These are phyloP conservation scores for Hansenula lynferdii DNA, from an alignment of 1,139 yeast species.

Conservation along the genomic window DNA sequence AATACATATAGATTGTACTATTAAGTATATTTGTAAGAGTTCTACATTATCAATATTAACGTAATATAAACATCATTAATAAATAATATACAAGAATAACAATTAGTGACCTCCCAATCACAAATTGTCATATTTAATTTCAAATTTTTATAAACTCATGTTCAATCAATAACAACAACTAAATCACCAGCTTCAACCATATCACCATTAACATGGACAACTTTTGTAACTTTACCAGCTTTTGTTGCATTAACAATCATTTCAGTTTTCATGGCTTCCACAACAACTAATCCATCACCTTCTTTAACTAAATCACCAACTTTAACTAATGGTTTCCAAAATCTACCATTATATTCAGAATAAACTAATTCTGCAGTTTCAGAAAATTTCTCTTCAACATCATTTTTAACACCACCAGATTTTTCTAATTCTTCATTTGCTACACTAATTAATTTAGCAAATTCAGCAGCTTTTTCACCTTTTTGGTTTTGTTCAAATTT, in stretches of 20 bases:
- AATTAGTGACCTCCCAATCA: no score
- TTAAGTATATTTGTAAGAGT: no score
- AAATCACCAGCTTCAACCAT: slow-evolving; percentile 96
- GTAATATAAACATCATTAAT: no score
- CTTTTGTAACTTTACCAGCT: slow-evolving; percentile 72
- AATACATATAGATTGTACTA: no score
- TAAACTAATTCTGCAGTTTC: slow-evolving; percentile 81
- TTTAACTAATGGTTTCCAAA: slow-evolving; percentile 87
- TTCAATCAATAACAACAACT: slow-evolving; percentile 58
- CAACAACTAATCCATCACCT: slow-evolving; percentile 81
- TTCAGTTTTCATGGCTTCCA: slow-evolving; percentile 98
- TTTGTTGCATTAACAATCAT: slow-evolving; percentile 78
- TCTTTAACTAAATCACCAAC: slow-evolving; percentile 73
- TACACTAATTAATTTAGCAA: slow-evolving; percentile 74
- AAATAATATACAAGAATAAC: no score
- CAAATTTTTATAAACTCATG: no score
- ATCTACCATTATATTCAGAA: slow-evolving; percentile 92
- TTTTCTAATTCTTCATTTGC: slow-evolving; percentile 73
- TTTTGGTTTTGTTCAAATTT: slow-evolving; percentile 63
- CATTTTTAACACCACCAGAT: slow-evolving; percentile 35
- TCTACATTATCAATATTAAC: no score
- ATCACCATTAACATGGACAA: slow-evolving; percentile 82
- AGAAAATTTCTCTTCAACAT: slow-evolving; percentile 49
- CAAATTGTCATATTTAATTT: no score
- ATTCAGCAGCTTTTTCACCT: slow-evolving; percentile 80